phyloP scores from a whole-genome alignment of 2,329 filamentous ascomycete genomes.

The Aspergillus arachidicola region DNA sequence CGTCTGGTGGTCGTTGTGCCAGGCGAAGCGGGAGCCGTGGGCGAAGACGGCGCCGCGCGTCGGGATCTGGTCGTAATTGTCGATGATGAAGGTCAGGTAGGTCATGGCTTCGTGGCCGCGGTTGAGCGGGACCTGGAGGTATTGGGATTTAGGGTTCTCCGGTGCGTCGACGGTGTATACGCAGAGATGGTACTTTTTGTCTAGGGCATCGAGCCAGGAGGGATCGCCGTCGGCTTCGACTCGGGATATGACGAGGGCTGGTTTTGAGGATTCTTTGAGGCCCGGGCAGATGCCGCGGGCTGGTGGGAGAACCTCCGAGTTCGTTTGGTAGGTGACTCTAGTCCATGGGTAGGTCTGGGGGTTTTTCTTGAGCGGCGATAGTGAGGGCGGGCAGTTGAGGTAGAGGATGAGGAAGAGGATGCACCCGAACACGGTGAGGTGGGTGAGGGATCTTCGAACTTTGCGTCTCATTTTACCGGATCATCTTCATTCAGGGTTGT shows the following conservation, averaged over 20 bases:
- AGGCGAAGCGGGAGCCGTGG: constrained; percentile 48
- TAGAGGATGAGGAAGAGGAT: constrained; percentile 42
- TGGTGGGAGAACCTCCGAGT: constrained; percentile 35
- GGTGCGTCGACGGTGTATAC: constrained; percentile 39
- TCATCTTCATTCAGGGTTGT: neutral
- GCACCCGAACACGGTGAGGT: constrained; percentile 38
- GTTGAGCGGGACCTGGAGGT: constrained; percentile 50
- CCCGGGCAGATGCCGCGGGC: constrained; percentile 48
- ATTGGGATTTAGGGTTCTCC: neutral
- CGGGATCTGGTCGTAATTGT: constrained; percentile 48
- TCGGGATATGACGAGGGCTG: constrained; percentile 49
- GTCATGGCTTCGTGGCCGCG: constrained; percentile 52
- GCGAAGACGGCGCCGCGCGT: constrained; percentile 45
- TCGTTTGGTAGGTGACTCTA: constrained; percentile 46
- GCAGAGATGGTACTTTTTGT: constrained; percentile 48
- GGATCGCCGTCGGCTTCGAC: constrained; percentile 45
- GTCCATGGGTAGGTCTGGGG: constrained; percentile 47
- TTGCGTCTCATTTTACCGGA: constrained; percentile 13
- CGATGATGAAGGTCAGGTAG: constrained; percentile 52
- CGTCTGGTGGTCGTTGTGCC: constrained; percentile 48
- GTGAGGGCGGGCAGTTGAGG: constrained; percentile 35
- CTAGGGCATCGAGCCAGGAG: constrained; percentile 46
- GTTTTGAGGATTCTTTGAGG: constrained; percentile 41
- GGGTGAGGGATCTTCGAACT: constrained; percentile 33
- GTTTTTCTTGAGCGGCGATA: neutral